phyloP scores from a whole-genome alignment of 2,329 filamentous ascomycete species.

The Ophiostoma himal-ulmi region DNA sequence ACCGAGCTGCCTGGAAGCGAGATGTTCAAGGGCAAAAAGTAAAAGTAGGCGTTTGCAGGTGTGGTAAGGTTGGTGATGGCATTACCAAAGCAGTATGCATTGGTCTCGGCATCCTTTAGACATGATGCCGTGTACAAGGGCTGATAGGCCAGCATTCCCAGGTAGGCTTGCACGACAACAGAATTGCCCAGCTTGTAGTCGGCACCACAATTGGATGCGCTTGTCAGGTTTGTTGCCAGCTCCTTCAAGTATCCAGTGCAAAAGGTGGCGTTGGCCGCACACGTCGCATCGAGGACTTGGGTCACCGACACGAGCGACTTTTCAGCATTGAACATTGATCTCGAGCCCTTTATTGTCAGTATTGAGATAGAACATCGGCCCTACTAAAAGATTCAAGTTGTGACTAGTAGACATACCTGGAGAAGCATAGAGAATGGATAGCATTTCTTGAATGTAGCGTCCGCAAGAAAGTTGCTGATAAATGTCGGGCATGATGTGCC shows the following conservation, averaged over 20 bases:
- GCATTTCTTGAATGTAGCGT: slow-evolving; percentile 64
- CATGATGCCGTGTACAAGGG: slow-evolving; percentile 77
- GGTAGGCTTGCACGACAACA: slow-evolving; percentile 66
- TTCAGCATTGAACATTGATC: slow-evolving; percentile 73
- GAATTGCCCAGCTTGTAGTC: slow-evolving; percentile 65
- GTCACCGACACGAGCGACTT: slow-evolving; percentile 67
- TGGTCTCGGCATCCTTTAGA: slow-evolving; percentile 58
- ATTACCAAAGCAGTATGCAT: slow-evolving; percentile 74
- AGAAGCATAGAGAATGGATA: slow-evolving; percentile 73
- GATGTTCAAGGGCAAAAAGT: slow-evolving; percentile 76
- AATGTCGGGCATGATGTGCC: slow-evolving; percentile 57
- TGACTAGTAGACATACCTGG: slow-evolving; percentile 36
- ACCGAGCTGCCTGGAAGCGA: slow-evolving; percentile 58
- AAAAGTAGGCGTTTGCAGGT: slow-evolving; percentile 70
- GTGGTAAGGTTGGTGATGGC: slow-evolving; percentile 71
- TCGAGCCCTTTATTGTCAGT: slow-evolving; percentile 58
- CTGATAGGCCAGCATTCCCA: slow-evolving; percentile 70
- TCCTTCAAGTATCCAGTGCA: slow-evolving; percentile 62
- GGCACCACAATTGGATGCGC: slow-evolving; percentile 58
- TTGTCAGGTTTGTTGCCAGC: slow-evolving; percentile 60
- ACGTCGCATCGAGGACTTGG: slow-evolving; percentile 71
- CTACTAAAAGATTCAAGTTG: slow-evolving; percentile 18
- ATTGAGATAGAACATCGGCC: neutral
- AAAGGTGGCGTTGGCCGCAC: slow-evolving; percentile 56
- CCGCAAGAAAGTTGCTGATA: slow-evolving; percentile 60